Evolutionary conservation across 2,329 filamentous ascomycete species (phyloP).

Genomic region (Fusarium sp.): DNA sequence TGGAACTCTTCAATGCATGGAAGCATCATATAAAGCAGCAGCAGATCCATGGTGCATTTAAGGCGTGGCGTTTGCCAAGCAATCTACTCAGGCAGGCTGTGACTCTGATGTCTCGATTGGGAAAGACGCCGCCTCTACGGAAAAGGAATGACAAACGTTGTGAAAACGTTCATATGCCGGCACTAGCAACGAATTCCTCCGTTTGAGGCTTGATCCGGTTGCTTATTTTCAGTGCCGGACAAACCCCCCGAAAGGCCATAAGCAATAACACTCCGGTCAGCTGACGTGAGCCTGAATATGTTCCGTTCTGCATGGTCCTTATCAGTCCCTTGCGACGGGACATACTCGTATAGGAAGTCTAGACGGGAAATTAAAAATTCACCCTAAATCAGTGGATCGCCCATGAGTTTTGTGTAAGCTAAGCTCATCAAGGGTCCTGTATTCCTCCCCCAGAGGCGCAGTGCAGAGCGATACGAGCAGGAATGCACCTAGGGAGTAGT

Average conservation of each 20-base stretch:
- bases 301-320: neutral
- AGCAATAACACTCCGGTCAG: neutral
- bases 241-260: neutral
- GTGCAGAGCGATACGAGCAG: neutral
- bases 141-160: neutral
- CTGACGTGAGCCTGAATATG: neutral
- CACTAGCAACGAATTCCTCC: neutral
- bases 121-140: neutral
- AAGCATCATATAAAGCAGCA: neutral
- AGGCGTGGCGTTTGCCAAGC: neutral
- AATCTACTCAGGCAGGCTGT: too few relatives aligned
- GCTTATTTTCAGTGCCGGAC: neutral
- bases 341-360: neutral
- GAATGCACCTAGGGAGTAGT: neutral
- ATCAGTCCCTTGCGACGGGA: neutral
- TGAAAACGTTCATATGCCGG: neutral
- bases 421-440: neutral
- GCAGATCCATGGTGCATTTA: neutral
- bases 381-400: neutral
- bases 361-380: neutral
- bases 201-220: neutral
- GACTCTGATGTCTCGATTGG: neutral
- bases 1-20: neutral
- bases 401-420: neutral
- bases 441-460: neutral